Evolutionary conservation across 1,284 basidiomycete species (phyloP), one percentile per base, ranked within the genome.

Genomic region (Ustilago lituana): DNA sequence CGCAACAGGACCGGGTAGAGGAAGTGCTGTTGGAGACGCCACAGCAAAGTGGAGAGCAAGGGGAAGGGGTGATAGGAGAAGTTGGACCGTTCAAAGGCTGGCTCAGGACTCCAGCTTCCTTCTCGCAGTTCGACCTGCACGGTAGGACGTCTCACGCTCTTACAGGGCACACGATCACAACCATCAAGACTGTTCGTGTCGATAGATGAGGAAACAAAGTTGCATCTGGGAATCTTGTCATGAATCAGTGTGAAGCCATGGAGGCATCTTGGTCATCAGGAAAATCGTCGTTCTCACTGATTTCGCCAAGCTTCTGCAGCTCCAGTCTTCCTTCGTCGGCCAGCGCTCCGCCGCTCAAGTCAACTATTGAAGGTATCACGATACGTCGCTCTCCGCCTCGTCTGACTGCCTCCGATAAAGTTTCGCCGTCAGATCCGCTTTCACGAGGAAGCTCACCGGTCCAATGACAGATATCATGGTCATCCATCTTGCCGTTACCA

Each of bases 81-180:
- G 33, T 11, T 23, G 17, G 10, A 1, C 15, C 10, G 17, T 50
- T 67, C 31, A 36, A 37, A 1, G 50, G 29, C 12, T 69, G 66
- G 66, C 55, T 69, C 15, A 48, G 48, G 2, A 56, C 48, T 5
- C 56, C 66, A 10, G 14, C 17, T 10, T 10, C 22, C 8, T 43
- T 58, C 20, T 47, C 43, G 17, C 44, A 26, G 1, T 69, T 69
- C 19, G 48, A 69, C 31, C 33, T 50, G 5, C 33, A 45, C 7
- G 55, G 59, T 15, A 17, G 31, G 0, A 9, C 38, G 8, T 8
- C 20, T 20, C n/a, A 14, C 20, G 41, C 27, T 12, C 7, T 29
- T 12, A n/a, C n/a, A n/a, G n/a, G n/a, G n/a, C n/a, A n/a, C n/a
- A n/a, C n/a, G n/a, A n/a, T n/a, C n/a, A n/a, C n/a, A n/a, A n/a